Base-by-base conservation (phyloP, 257 asterid genomes). In the Fraxinus americana region DNA sequence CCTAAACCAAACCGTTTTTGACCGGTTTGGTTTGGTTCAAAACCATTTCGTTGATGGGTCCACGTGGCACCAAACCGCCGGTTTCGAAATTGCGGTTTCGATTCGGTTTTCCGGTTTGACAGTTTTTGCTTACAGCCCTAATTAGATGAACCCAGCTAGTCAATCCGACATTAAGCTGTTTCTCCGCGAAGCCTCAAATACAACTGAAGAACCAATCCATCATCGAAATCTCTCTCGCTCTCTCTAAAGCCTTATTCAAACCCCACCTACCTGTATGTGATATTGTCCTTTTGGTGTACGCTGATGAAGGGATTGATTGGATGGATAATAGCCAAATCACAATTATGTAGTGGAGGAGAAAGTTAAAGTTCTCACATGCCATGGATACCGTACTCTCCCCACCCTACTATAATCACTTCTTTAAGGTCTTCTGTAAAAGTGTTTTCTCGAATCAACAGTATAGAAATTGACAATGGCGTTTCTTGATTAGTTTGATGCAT, bases 401-500 rank as follows among this genome's bases (percentile, higher is more conserved):
- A 12, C 65, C 23, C 34, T 30, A 30, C 34, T 57, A 21, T 19
- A 8, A 3, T 23, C 29, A 2, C 67, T 59, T 9, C 67, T 59
- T 59, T 29, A 43, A 43, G 17, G 50, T 43, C 50, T 43, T 43
- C 17, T 43, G 16, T 43, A 43, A 9, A 41, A 43, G 50, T 43
- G 50, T 59, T 8, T 11, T 23, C 14, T 27, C 6, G 10, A 25
- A 9, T 3, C 32, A n/a, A 59, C 13, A n/a, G 67, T 59, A 7
- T 71, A 38, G 35, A 65, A 7, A 34, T 43, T 57, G 30, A 8
- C 30, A 57, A 36, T 50, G 41, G 36, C 32, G 5, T 19, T 17
- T 67, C 78, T 72, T 5, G 73, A 38, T 3, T 73, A 52, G 71
- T 78, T 78, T 29, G 74, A 71, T 19, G 73, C 79, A 83, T 79